phyloP scores from a whole-genome alignment of 257 asterid genomes.

The Jasminum sambac region DNA sequence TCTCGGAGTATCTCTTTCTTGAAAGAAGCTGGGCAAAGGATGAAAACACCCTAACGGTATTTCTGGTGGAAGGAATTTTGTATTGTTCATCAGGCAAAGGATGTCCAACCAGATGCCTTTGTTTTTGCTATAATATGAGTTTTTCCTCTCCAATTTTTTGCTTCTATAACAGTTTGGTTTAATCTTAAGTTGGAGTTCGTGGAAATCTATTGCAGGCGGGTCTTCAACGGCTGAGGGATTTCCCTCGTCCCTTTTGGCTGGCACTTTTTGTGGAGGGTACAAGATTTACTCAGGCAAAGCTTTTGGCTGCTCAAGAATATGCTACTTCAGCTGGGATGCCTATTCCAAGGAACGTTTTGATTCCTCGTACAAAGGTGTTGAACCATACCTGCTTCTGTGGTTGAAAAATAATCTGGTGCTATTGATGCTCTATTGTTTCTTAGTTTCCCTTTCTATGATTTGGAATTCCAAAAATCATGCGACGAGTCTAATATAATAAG shows the following conservation, averaged over 20 bases:
- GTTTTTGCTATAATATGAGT: background rate
- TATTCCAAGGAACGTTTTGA: conserved; percentile 86
- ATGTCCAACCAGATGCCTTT: background rate
- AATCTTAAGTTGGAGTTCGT: conserved; percentile 20
- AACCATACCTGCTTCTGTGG: conserved; percentile 14
- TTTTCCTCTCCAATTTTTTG: background rate
- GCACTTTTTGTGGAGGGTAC: conserved; percentile 99
- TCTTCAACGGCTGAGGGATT: conserved; percentile 67
- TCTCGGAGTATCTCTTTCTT: conserved; percentile 89
- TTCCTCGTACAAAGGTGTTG: conserved; percentile 94
- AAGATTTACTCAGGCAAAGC: conserved; percentile 93
- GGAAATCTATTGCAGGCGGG: conserved; percentile 58
- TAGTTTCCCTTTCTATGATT: background rate
- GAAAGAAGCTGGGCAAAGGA: conserved; percentile 98
- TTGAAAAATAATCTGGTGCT: background rate
- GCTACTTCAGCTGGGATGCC: conserved; percentile 81
- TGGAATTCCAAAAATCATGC: background rate
- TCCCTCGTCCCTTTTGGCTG: conserved; percentile 89
- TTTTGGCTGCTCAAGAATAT: conserved; percentile 93
- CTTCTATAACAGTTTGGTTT: background rate
- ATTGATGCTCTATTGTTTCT: background rate
- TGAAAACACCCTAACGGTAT: conserved; percentile 89
- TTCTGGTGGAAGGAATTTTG: conserved; percentile 9
- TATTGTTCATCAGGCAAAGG: background rate
- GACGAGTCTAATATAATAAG: no score